Evolutionary conservation across 306 rosid genomes (phyloP), one percentile per base, ranked within the genome.

Genomic region (Casuarina cunninghamiana): DNA sequence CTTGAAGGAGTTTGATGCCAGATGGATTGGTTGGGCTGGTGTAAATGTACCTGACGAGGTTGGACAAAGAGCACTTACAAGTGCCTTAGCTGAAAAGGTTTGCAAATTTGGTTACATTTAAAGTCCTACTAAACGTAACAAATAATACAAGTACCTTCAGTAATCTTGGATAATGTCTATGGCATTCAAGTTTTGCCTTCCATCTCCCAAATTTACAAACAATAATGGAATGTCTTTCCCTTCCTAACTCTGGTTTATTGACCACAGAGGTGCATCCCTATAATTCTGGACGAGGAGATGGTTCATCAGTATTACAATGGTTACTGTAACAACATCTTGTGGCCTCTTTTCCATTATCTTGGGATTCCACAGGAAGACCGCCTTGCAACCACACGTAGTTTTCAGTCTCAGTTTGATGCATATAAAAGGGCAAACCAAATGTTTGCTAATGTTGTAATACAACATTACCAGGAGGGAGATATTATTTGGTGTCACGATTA

Each of bases 11-110:
- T 92, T 94, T 77, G 98, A 94, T 67, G 89, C 97, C 43, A 88
- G 97, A 85, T 94, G 98, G 98, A 94, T 92, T 81, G 98, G 98
- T 46, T 94, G 98, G 97, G 92, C 97, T 73, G 98, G 98, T n/a
- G 87, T 94, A 68, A 94, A 91, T 86, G 98, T 94, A 60, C 88
- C 92, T 26, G 98, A 94, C 84, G 90, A 80, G n/a, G 83, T 79
- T 71, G 98, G 98, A 67, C 93, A 85, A 74, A 85, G 63, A 71
- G 85, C 98, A 69, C 81, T 94, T 72, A 89, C 87, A 42, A 88
- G 86, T 79, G 95, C 98, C 84, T 91, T 92, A 82, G 95, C 97
- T 78, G 97, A 89, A 87, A 92, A 92, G 98, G 98, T 94, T 88
- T 69, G 32, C 68, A 38, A 80, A 50, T 79, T 81, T 75, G 43